Percentiles rank a stretch among this genome's conserved stretches.
These are phyloP conservation scores for Ceratocystis cacaofunesta DNA, from an alignment of 2,329 filamentous ascomycete species.

Conservation along the genomic window DNA sequence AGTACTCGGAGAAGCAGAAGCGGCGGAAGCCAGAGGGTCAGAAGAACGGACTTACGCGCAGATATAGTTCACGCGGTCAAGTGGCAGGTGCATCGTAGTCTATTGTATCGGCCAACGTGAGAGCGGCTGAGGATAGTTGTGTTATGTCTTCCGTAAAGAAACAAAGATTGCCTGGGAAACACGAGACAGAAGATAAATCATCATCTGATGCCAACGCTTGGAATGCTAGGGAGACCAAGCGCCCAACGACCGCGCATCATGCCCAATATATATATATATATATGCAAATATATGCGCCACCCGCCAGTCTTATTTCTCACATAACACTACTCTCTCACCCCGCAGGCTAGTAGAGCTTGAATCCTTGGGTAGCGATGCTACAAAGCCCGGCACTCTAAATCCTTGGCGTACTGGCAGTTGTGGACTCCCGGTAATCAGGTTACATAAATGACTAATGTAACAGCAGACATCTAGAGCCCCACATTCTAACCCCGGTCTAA, in stretches of 20 bases:
- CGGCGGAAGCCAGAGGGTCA: background rate
- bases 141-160: background rate
- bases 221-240: background rate
- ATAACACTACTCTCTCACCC: background rate
- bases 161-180: background rate
- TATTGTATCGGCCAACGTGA: background rate
- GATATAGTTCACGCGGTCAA: background rate
- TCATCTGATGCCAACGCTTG: background rate
- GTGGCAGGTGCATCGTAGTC: background rate
- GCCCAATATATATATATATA: background rate
- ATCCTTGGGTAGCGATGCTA: background rate
- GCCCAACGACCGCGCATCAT: background rate
- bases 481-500: too few species aligned
- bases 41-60: background rate
- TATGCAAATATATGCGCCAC: background rate
- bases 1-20: background rate
- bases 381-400: background rate
- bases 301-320: background rate
- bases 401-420: background rate
- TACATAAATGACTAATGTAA: too few species aligned
- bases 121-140: background rate
- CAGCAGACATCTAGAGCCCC: too few species aligned
- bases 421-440: too few species aligned
- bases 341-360: background rate
- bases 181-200: background rate